These are phyloP conservation scores for Ophiostoma novo-ulmi DNA, from an alignment of 2,329 filamentous ascomycete genomes.

Conservation along the genomic window DNA sequence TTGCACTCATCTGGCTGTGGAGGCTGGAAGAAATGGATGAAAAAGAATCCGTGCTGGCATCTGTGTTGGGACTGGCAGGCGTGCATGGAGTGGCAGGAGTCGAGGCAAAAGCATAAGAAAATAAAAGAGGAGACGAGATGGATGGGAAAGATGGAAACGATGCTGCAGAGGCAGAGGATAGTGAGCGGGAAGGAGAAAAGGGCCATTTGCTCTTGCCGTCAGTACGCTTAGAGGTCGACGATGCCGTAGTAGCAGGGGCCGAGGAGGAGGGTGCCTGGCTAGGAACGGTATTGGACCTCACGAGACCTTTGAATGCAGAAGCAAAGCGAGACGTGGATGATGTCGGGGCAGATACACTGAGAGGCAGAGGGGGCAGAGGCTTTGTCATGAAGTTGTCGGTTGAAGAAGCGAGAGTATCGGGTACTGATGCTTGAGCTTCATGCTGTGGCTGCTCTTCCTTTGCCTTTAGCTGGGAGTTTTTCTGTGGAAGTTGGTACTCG, in stretches of 20 bases:
- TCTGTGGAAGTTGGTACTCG: conserved; percentile 50
- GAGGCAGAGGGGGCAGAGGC: conserved; percentile 19
- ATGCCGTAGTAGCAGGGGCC: neutral
- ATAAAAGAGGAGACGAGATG: neutral
- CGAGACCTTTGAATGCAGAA: conserved; percentile 39
- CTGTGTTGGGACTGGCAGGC: neutral
- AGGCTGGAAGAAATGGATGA: neutral
- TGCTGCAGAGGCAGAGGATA: neutral
- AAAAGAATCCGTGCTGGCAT: neutral
- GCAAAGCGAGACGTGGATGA: conserved; percentile 26
- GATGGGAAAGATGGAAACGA: neutral
- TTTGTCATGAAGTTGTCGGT: neutral
- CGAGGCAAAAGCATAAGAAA: neutral
- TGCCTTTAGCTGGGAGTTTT: neutral
- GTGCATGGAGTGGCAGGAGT: neutral
- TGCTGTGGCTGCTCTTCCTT: neutral
- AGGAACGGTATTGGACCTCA: conserved; percentile 37
- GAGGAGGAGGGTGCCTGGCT: conserved; percentile 26
- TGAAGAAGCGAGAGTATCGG: neutral
- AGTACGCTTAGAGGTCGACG: neutral
- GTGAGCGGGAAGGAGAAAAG: neutral
- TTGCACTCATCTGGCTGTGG: conserved; percentile 2
- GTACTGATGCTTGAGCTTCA: neutral
- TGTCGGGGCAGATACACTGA: neutral
- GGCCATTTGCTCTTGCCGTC: neutral